Evolutionary conservation across 495 filamentous ascomycete species (phyloP).

Genomic region (Staphylotrichum longicolle): DNA sequence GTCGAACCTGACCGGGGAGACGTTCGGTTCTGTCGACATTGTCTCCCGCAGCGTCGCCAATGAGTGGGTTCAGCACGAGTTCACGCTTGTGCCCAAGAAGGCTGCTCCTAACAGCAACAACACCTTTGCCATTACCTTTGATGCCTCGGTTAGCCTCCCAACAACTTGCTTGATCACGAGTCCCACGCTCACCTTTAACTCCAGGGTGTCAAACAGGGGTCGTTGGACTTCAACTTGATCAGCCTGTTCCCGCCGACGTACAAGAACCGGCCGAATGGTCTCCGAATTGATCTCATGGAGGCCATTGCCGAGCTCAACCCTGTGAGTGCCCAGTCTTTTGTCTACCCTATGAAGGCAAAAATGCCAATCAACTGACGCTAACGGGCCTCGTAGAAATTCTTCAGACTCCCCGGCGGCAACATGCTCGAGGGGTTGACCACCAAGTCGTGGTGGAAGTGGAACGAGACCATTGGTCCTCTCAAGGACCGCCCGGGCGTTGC

Average conservation of each 20-base stretch:
- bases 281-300: constrained; percentile 59
- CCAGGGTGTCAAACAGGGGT: not conserved
- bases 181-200: not conserved
- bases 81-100: constrained; percentile 40
- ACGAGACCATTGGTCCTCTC: constrained; percentile 63
- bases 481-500: constrained; percentile 60
- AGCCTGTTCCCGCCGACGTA: constrained; percentile 68
- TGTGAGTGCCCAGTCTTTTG: not conserved
- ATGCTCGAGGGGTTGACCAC: constrained; percentile 59
- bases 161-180: not conserved
- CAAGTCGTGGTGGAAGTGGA: constrained; percentile 62
- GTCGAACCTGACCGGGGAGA: constrained; percentile 47
- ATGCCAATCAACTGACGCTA: not conserved
- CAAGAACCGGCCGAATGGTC: constrained; percentile 58
- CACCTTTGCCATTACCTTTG: constrained; percentile 60
- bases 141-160: constrained; percentile 35
- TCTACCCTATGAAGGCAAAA: too few relatives aligned
- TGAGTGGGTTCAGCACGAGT: constrained; percentile 50
- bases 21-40: constrained; percentile 40
- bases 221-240: constrained; percentile 46
- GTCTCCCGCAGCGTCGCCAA: constrained; percentile 14
- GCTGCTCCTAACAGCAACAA: constrained; percentile 59
- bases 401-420: constrained; percentile 67
- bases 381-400: constrained; percentile 37
- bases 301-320: constrained; percentile 55